These are phyloP conservation scores for grape (Vitis vinifera) DNA, from an alignment of 164 flowering plant species.

Conservation along the genomic window DNA sequence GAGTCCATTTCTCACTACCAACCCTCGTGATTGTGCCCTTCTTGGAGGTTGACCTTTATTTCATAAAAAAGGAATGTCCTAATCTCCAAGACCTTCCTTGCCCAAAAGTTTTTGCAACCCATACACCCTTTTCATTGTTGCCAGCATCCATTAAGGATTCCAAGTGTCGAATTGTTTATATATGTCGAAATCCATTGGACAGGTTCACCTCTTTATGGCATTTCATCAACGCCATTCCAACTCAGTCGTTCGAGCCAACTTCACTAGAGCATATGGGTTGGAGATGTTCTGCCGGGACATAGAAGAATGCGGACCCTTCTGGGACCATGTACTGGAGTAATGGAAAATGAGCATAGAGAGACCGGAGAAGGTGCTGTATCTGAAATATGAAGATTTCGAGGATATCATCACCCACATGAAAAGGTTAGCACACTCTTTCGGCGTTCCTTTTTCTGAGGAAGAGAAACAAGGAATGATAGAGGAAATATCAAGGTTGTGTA, in stretches of 20 bases:
- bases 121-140: constrained; percentile 14
- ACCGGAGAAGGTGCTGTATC: constrained; percentile 1
- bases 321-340: constrained; percentile 7
- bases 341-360: neutral
- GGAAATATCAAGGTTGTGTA: neutral
- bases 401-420: neutral
- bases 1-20: constrained; percentile 10
- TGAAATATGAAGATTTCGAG: constrained; percentile 1
- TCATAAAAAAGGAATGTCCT: neutral
- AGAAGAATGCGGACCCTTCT: neutral
- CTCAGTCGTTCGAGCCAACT: no score
- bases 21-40: constrained; percentile 22
- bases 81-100: constrained; percentile 9
- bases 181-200: constrained; percentile 25
- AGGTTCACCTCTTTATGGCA: constrained; percentile 18
- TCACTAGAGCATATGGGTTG: neutral
- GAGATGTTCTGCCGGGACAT: constrained; percentile 6
- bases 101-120: constrained; percentile 24
- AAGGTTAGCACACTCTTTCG: neutral
- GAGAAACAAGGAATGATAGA: neutral
- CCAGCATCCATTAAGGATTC: constrained; percentile 19
- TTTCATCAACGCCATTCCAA: neutral
- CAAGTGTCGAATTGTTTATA: constrained; percentile 18
- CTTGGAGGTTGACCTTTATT: constrained; percentile 15
- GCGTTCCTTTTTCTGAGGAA: neutral